A percentile compares a stretch with the other conserved stretches of the same genome.
These are phyloP conservation scores for Madurella fahalii DNA, from an alignment of 2,329 filamentous ascomycete genomes.

Conservation along the genomic window DNA sequence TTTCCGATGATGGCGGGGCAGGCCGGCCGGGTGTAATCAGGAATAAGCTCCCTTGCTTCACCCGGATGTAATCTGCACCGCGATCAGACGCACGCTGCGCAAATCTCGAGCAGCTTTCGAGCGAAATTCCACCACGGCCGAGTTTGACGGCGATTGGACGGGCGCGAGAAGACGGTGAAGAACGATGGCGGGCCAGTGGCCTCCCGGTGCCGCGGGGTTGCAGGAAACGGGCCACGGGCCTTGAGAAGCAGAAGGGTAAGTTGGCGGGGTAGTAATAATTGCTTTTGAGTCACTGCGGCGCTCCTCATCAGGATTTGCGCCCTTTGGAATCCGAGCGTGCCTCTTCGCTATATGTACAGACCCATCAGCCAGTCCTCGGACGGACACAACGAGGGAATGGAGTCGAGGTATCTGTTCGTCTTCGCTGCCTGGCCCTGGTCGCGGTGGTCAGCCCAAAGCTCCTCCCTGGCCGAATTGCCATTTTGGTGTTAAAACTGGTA, in stretches of 20 bases:
- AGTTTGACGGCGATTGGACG: slow-evolving; percentile 14
- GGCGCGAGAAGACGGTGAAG: slow-evolving; percentile 5
- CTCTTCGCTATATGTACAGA: background rate
- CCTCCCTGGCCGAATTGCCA: too few relatives aligned
- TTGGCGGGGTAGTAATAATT: background rate
- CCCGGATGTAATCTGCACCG: too few relatives aligned
- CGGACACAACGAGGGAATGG: too few relatives aligned
- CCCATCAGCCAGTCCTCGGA: background rate
- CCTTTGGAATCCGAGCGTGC: background rate
- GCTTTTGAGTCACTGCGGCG: background rate
- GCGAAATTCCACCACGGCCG: background rate
- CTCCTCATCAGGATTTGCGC: background rate
- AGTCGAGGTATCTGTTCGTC: too few relatives aligned
- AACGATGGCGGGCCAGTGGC: slow-evolving; percentile 9
- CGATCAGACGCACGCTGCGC: too few relatives aligned
- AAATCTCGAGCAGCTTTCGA: background rate
- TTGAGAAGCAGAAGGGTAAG: background rate
- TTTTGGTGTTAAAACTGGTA: too few relatives aligned
- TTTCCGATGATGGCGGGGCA: slow-evolving; percentile 14
- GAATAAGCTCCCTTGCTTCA: background rate
- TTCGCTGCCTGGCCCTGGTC: too few relatives aligned
- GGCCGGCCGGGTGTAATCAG: background rate
- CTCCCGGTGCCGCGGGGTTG: slow-evolving; percentile 6
- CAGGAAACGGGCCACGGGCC: background rate
- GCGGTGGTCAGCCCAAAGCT: too few relatives aligned